Conservation (phyloP, 139 green algal species). For the Volvox reticuliferus region DNA sequence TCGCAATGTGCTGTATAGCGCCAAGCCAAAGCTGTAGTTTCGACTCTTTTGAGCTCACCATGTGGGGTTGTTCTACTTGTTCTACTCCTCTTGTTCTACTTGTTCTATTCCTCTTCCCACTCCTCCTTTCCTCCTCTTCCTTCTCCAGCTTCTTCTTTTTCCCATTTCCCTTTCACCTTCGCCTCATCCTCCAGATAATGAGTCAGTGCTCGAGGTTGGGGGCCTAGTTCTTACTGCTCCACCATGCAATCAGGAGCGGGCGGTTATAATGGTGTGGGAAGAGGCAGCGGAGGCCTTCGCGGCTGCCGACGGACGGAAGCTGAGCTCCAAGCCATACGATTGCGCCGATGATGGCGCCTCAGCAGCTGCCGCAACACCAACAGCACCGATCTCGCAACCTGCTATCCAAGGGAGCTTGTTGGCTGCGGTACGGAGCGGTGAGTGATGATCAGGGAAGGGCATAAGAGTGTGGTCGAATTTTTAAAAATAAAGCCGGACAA, state of each 20-base stretch:
- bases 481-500: no score
- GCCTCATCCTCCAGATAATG: neutral
- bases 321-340: no score
- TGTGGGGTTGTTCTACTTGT: neutral
- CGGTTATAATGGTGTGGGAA: neutral
- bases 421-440: neutral
- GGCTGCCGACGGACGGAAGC: neutral
- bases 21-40: neutral
- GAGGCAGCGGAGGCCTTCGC: conserved; percentile 23
- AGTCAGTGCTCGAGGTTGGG: conserved; percentile 14
- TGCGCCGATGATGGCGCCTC: neutral
- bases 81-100: neutral
- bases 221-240: neutral
- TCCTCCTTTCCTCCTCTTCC: neutral
- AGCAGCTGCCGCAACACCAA: neutral
- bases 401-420: neutral
- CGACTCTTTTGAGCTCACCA: neutral
- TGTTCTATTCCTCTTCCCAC: neutral
- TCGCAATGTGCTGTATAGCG: no score
- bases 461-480: no score
- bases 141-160: neutral
- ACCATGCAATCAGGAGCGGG: neutral
- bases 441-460: neutral
- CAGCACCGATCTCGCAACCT: neutral
- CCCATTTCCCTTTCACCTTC: neutral